Conservation (phyloP, 2,329 filamentous ascomycete genomes). For the Xylariaceae sp. region DNA sequence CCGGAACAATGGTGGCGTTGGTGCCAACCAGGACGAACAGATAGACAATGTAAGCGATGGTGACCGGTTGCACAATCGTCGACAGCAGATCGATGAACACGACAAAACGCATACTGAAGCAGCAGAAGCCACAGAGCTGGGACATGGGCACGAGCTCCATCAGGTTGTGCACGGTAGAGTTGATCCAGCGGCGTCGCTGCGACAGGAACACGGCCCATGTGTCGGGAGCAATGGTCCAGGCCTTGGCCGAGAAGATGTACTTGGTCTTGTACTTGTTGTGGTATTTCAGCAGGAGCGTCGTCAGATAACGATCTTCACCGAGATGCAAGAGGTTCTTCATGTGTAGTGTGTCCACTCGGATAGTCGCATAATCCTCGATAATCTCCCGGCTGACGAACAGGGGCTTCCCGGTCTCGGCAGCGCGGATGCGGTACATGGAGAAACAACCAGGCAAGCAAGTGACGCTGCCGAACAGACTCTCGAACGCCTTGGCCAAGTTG, state of each 20-base stretch:
- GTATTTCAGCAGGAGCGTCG: constrained; percentile 86
- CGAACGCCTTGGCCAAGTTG: constrained; percentile 93
- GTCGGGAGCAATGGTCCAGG: constrained; percentile 96
- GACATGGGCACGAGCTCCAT: constrained; percentile 90
- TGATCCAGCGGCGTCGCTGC: constrained; percentile 98
- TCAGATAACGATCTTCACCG: constrained; percentile 95
- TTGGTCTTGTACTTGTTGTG: constrained; percentile 97
- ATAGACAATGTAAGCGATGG: constrained; percentile 83
- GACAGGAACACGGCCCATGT: constrained; percentile 93
- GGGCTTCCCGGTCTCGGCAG: constrained; percentile 89
- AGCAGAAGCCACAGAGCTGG: constrained; percentile 98
- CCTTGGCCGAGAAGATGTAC: constrained; percentile 86
- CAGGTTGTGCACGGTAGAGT: constrained; percentile 96
- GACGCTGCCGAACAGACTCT: constrained; percentile 93
- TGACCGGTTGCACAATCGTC: constrained; percentile 87
- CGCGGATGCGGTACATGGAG: constrained; percentile 96
- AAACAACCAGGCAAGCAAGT: constrained; percentile 98
- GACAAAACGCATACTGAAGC: constrained; percentile 98
- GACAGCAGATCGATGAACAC: constrained; percentile 92
- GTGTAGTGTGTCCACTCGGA: constrained; percentile 94
- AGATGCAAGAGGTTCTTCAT: constrained; percentile 98
- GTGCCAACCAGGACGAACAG: constrained; percentile 69
- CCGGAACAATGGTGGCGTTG: constrained; percentile 61
- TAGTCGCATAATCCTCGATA: constrained; percentile 80
- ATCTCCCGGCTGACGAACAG: constrained; percentile 93